These are phyloP conservation scores for Cytospora leucostoma DNA, from an alignment of 2,329 filamentous ascomycete genomes.

Conservation along the genomic window DNA sequence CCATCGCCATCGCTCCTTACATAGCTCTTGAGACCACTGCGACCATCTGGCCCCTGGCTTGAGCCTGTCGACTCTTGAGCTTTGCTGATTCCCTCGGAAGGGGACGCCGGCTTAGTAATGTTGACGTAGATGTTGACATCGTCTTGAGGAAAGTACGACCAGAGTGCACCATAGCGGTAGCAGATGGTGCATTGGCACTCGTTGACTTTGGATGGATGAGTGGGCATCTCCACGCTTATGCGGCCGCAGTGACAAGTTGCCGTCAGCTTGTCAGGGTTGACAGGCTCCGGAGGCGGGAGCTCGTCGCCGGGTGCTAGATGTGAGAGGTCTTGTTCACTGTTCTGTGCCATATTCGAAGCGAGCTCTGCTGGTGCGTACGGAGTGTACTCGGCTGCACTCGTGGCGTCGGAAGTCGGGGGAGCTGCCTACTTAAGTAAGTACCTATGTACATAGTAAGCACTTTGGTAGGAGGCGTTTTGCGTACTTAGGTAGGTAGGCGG, in stretches of 20 bases:
- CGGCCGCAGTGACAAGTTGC: slow-evolving; percentile 22
- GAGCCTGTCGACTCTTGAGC: not conserved
- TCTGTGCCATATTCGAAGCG: not conserved
- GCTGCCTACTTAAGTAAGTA: too few relatives aligned
- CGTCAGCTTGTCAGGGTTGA: slow-evolving; percentile 12
- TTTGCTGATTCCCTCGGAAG: not conserved
- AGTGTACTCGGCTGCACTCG: too few relatives aligned
- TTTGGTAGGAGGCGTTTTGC: too few relatives aligned
- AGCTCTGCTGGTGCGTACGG: not conserved
- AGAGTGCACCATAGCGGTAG: slow-evolving; percentile 24
- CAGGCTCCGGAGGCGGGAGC: slow-evolving; percentile 11
- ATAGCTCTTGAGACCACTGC: slow-evolving; percentile 4
- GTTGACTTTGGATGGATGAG: slow-evolving; percentile 16
- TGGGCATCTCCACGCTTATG: slow-evolving; percentile 21
- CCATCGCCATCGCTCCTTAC: slow-evolving; percentile 11
- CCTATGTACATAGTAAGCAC: too few relatives aligned
- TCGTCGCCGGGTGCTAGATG: not conserved
- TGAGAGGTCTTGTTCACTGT: not conserved
- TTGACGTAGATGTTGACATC: slow-evolving; percentile 19
- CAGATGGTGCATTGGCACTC: slow-evolving; percentile 24
- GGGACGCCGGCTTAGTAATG: not conserved
- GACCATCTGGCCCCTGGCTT: too few relatives aligned
- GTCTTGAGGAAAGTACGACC: slow-evolving; percentile 19
- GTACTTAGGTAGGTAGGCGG: too few relatives aligned
- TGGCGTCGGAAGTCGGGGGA: too few relatives aligned